phyloP scores from a whole-genome alignment of 1,284 basidiomycete genomes.

The Marasmius oreades region DNA sequence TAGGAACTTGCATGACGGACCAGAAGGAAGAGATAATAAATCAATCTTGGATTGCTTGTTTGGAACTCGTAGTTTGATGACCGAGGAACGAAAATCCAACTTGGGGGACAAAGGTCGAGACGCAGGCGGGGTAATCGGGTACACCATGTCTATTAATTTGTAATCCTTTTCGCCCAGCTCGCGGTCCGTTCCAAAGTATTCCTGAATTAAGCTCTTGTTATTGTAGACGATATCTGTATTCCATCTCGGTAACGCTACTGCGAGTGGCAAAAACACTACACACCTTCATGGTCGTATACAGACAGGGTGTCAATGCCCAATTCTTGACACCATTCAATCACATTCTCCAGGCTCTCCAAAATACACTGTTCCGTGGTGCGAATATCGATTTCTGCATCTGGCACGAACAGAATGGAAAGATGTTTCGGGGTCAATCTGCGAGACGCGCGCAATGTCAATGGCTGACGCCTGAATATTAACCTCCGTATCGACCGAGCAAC shows the following conservation, averaged over 20 bases:
- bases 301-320: constrained; percentile 58
- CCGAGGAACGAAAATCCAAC: constrained; percentile 2
- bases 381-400: constrained; percentile 29
- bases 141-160: constrained; percentile 41
- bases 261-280: constrained; percentile 18
- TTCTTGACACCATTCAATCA: constrained; percentile 55
- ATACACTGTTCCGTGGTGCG: constrained; percentile 40
- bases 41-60: neutral
- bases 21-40: too few species aligned
- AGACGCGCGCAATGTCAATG: constrained; percentile 42
- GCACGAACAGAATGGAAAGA: constrained; percentile 58
- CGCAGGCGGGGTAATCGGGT: constrained; percentile 67
- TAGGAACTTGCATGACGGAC: too few species aligned
- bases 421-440: constrained; percentile 60
- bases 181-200: constrained; percentile 1
- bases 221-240: neutral
- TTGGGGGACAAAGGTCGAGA: constrained; percentile 56
- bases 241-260: neutral
- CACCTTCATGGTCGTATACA: constrained; percentile 69
- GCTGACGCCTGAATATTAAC: constrained; percentile 30
- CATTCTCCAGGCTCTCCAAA: constrained; percentile 48
- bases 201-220: neutral
- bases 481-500: constrained; percentile 38
- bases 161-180: constrained; percentile 15
- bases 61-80: constrained; percentile 8